These are phyloP conservation scores for Auricularia sp. DNA, from an alignment of 768 basidiomycete genomes.

Conservation along the genomic window DNA sequence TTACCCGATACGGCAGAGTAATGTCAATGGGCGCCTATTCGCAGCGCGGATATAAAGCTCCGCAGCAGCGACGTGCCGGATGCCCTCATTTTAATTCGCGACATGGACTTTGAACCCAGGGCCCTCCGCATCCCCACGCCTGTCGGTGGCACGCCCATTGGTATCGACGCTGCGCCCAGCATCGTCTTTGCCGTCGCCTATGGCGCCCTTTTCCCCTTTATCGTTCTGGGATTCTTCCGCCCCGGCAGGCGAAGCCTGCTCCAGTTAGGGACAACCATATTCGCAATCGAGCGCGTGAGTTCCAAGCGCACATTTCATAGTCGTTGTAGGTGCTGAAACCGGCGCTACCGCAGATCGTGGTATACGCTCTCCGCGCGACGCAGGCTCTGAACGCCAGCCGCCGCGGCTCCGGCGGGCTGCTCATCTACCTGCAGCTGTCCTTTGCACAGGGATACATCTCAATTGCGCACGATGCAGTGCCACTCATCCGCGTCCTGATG, in stretches of 20 bases:
- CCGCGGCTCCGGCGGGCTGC: background rate
- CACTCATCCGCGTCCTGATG: background rate
- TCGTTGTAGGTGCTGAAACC: background rate
- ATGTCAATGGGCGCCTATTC: no score
- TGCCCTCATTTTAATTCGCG: no score
- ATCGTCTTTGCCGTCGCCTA: background rate
- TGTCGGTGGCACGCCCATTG: background rate
- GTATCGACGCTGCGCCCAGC: background rate
- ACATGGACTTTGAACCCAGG: background rate
- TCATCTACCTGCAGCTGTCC: conserved; percentile 1
- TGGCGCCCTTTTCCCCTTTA: background rate
- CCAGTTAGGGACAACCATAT: background rate
- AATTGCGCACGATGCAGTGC: background rate
- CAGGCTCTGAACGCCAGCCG: background rate
- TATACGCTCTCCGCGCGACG: background rate
- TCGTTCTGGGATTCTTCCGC: background rate
- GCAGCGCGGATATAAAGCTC: no score
- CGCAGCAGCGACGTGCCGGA: no score
- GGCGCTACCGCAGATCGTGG: background rate
- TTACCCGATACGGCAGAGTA: no score
- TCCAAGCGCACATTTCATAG: background rate
- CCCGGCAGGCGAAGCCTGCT: background rate
- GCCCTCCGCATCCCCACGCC: background rate
- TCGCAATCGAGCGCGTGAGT: background rate
- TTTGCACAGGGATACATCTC: background rate